Evolutionary conservation across 192 early-diverging fungal species (phyloP).

Genomic region (Coemansia sp.): DNA sequence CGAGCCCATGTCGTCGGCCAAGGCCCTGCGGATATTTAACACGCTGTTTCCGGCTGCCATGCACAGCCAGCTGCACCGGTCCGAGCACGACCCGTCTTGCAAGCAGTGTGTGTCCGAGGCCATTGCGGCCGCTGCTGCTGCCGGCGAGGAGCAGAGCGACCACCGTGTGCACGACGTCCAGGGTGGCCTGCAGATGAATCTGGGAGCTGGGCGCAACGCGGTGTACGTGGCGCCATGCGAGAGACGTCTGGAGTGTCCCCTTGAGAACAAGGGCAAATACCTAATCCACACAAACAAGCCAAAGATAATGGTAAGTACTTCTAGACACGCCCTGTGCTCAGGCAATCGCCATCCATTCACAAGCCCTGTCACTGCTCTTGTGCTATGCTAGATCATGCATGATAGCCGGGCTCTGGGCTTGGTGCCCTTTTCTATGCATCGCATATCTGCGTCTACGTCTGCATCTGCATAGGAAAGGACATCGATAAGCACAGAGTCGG

Average conservation of each 20-base stretch:
- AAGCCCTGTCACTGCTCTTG: no score
- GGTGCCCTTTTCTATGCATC: not conserved
- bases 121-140: constrained; percentile 26
- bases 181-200: constrained; percentile 47
- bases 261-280: constrained; percentile 52
- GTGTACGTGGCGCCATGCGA: constrained; percentile 55
- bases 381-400: no score
- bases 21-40: constrained; percentile 41
- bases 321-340: not conserved
- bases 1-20: constrained; percentile 48
- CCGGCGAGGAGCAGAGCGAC: not conserved
- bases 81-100: constrained; percentile 35
- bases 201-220: constrained; percentile 48
- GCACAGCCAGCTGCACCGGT: constrained; percentile 4
- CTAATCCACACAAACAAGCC: constrained; percentile 51
- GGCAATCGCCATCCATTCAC: not conserved
- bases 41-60: constrained; percentile 21
- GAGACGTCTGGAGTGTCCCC: constrained; percentile 45
- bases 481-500: constrained; percentile 1
- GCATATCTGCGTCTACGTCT: not conserved
- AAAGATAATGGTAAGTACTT: constrained; percentile 50
- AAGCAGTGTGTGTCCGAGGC: constrained; percentile 49
- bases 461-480: not conserved
- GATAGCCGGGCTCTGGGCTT: no score
- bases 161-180: not conserved